Base-by-base conservation (phyloP, 2,329 filamentous ascomycete genomes). In the Diaporthe amygdali region DNA sequence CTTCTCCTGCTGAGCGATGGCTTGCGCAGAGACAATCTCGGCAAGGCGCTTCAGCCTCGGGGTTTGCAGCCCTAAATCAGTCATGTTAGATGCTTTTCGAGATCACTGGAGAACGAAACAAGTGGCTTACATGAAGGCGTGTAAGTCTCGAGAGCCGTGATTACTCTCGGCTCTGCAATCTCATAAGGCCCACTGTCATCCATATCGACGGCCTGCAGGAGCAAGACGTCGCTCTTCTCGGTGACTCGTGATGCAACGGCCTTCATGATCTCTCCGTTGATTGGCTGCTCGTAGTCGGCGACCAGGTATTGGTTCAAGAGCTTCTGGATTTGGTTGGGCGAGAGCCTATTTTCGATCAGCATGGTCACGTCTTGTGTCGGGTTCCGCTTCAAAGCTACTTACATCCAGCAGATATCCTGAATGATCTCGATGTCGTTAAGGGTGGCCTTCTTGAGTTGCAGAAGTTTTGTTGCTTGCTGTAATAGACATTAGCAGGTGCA, bases 321-420 rank as follows among this genome's bases (percentile, higher is more conserved):
- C 86, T 99, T 99, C 83, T 99, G 96, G 74, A 99, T 99, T 83
- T 99, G 96, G 84, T 98, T 98, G 66, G 96, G 96, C 1, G 96
- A 98, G 67, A 99, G 89, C 94, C 94, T 96, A 17, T 10, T 15
- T 12, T 9, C 9, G 7, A 47, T 76, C 39, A 75, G 71, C 39
- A 52, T 22, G 2, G 59, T 20, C 17, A 12, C 1, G n/a, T 34
- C 34, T 37, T 22, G 5, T n/a, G 5, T 22, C 20, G 32, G 8
- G n/a, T n/a, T 12, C 22, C 12, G 34, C 25, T 64, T 56, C 1
- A 52, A 89, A 2, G 37, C 30, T 30, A 49, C 94, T 91, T 85
- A 97, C 96, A 98, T 98, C 96, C 96, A 98, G 89, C 96, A 99
- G 78, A 99, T 99, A 81, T 99, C 96, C 85, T 99, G 96, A 78